Base-by-base conservation (phyloP, 179 eudicot genomes). In the Patellifolia procumbens region DNA sequence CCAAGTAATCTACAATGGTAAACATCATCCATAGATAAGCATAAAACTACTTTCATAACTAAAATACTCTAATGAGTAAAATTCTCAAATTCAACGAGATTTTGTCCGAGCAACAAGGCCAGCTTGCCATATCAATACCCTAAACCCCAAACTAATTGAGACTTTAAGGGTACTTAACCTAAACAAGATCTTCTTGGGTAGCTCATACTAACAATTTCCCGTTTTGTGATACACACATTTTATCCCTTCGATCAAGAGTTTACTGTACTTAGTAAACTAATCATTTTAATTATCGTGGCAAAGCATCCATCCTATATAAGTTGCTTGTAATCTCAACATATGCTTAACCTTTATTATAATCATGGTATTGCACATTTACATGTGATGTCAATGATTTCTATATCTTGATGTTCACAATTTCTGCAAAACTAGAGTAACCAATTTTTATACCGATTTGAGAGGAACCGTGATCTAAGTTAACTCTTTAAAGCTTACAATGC, bases 311-410 rank as follows among this genome's bases (percentile, higher is more conserved):
- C 31, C 73, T 68, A 46, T 48, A 28, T 78, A 35, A 12, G 32
- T 73, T 73, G 73, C 77, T 66, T 79, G 68, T 73, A 63, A 55
- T 52, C 52, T 51, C 59, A 78, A 28, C 76, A 72, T 52, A 65
- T 64, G 77, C 60, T 73, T 64, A 39, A 68, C 73, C 13, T 59
- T 7, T 59, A 24, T 11, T 59, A 28, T 59, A 28, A 2, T 11
- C 52, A 48, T 48, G 16, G n/a, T 31, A 52, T 81, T 61, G 73
- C 65, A 75, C 46, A 42, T 34, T 22, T 75, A 49, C 65, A 68
- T 68, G 74, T 79, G 75, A 74, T 63, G 60, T 73, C 67, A 66
- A 73, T 77, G 84, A 74, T 81, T 77, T 68, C 67, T 78, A 67
- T 76, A 73, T 56, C 76, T 71, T 78, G 64, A 28, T 37, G 32